Base-by-base conservation (phyloP, 202 grass and related monocot species). In the Schoenoplectus tabernaemontani region DNA sequence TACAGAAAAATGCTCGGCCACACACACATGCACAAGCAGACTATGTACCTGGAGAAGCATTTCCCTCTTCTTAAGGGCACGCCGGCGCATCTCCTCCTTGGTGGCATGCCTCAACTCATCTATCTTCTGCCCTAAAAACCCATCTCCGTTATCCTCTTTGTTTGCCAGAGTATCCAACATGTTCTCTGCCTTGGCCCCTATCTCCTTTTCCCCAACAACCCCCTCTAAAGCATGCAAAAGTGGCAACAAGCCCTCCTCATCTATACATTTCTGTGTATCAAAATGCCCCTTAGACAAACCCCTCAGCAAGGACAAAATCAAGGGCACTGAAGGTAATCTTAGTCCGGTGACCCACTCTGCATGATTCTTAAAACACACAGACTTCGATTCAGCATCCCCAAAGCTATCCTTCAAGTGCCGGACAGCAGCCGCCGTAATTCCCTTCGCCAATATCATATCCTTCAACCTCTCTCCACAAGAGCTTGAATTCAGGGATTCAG, bases 401-500 rank as follows among this genome's bases (percentile, higher is more conserved):
- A 94, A 98, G 73, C 78, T 94, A 83, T 98, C 88, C 87, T 85
- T 92, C 83, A 98, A 76, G 84, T 95, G 84, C 76, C 73, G 79
- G 63, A 94, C 83, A 70, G 95, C 91, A 83, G 85, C 78, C 42
- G 50, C 88, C 19, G 88, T 92, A 59, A 98, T 91, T 59, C 91
- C 95, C 86, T 86, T 98, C 37, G 88, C 87, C 62, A 98, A 87
- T 88, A 98, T 98, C 80, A 98, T 98, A 82, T 92, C 91, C 79
- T 98, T 98, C 79, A 98, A 81, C 26, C 91, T 87, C 75, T 98
- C 95, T 73, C 95, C 91, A 5, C 91, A 95, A 5, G 91, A 98
- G 88, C 95, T 98, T 61, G 95, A 92, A 85, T 95, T 94, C 54
- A 98, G 89, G 34, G 95, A 98, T 85, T 98, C 95, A 20, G 95